Conservation (phyloP, 1,139 yeast species). For the Diutina scorzettiae region DNA sequence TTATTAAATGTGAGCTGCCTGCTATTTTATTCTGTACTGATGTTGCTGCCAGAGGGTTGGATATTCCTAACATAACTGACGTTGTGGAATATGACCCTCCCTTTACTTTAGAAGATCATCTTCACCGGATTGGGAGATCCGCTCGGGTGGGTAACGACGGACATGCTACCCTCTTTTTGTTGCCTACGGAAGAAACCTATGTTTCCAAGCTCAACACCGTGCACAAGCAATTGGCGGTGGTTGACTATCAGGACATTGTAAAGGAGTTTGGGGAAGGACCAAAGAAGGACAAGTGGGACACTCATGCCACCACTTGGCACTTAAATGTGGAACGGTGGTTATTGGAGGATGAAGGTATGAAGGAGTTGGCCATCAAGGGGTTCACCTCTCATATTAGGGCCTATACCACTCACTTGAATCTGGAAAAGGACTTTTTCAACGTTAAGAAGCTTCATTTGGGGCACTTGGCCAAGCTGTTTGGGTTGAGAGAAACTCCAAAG, state of each 20-base stretch:
- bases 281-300: constrained; percentile 58
- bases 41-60: constrained; percentile 66
- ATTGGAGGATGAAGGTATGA: constrained; percentile 50
- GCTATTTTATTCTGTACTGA: constrained; percentile 73
- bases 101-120: constrained; percentile 57
- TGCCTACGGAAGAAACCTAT: constrained; percentile 90
- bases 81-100: constrained; percentile 65
- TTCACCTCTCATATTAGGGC: constrained; percentile 88
- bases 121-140: constrained; percentile 64
- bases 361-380: constrained; percentile 58
- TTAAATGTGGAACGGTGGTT: constrained; percentile 81
- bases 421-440: constrained; percentile 71
- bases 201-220: constrained; percentile 37
- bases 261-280: constrained; percentile 38
- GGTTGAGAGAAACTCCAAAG: constrained; percentile 88
- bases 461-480: constrained; percentile 90
- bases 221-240: constrained; percentile 42
- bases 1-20: constrained; percentile 36
- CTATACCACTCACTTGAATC: constrained; percentile 84
- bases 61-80: constrained; percentile 51
- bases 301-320: constrained; percentile 95
- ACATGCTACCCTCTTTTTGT: constrained; percentile 55
- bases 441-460: constrained; percentile 80
- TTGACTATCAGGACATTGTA: constrained; percentile 40
- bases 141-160: constrained; percentile 65